Conservation (phyloP, 2,329 filamentous ascomycete species). For the Cryphonectria nitschkei region DNA sequence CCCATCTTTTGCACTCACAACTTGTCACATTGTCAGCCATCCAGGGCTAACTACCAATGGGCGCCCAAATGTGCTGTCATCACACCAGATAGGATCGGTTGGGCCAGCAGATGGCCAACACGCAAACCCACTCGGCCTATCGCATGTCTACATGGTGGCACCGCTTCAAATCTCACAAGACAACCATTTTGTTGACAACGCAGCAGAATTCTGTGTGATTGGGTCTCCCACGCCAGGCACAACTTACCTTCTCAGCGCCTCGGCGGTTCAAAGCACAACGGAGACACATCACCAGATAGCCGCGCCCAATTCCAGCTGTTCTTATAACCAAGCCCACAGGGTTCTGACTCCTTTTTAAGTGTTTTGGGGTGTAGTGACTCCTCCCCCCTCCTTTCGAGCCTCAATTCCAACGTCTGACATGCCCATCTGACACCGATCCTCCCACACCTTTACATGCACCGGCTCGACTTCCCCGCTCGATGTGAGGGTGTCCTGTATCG, state of each 20-base stretch:
- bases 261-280: too few relatives aligned
- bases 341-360: too few relatives aligned
- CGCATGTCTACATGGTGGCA: not conserved
- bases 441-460: not conserved
- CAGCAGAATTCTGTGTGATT: not conserved
- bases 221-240: not conserved
- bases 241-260: not conserved
- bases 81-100: not conserved
- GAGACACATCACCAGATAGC: not conserved
- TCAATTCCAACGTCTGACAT: not conserved
- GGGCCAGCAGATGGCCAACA: not conserved
- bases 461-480: not conserved
- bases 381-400: not conserved
- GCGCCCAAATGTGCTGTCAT: not conserved
- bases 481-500: not conserved
- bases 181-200: not conserved
- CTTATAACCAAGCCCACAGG: not conserved
- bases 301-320: not conserved
- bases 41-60: not conserved
- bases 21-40: not conserved
- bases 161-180: not conserved
- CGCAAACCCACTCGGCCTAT: not conserved
- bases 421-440: not conserved
- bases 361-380: too few relatives aligned
- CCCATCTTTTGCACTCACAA: not conserved